Percentiles rank a stretch among this genome's conserved stretches.
phyloP scores from a whole-genome alignment of 1,284 basidiomycete genomes.

The Wallemia ichthyophaga region DNA sequence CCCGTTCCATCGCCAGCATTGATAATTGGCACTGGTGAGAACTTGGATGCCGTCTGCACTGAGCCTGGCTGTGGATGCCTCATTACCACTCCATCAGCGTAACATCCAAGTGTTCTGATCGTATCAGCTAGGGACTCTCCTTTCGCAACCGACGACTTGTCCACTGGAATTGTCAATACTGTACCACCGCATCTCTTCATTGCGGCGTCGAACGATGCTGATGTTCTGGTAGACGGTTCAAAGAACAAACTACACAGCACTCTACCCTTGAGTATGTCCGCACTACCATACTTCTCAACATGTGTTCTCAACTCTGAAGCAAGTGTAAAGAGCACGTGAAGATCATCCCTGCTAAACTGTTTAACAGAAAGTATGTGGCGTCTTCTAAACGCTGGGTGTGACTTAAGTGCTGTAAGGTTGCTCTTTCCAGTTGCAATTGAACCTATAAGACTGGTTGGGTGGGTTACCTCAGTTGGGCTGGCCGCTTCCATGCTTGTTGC shows the following conservation, averaged over 20 bases:
- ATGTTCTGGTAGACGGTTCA: constrained; percentile 88
- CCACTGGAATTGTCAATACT: constrained; percentile 55
- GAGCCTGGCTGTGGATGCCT: constrained; percentile 83
- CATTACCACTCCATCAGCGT: constrained; percentile 79
- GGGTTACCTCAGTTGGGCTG: not conserved
- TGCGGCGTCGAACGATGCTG: constrained; percentile 88
- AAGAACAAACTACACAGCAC: constrained; percentile 92
- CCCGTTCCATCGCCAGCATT: constrained; percentile 94
- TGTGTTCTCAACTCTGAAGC: constrained; percentile 90
- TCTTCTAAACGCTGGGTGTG: constrained; percentile 42
- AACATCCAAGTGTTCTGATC: constrained; percentile 77
- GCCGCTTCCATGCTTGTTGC: not conserved
- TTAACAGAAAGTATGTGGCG: constrained; percentile 84
- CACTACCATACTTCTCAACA: constrained; percentile 64
- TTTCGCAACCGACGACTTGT: constrained; percentile 67
- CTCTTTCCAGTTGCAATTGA: not conserved
- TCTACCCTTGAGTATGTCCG: constrained; percentile 71
- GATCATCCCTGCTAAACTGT: constrained; percentile 66
- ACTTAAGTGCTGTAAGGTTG: constrained; percentile 19
- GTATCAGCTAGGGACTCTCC: constrained; percentile 87
- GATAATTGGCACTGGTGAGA: constrained; percentile 75
- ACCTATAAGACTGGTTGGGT: not conserved
- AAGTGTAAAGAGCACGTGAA: constrained; percentile 77
- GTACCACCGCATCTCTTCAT: constrained; percentile 95
- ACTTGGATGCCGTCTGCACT: constrained; percentile 68